phyloP scores from a whole-genome alignment of 352 stramenopile genomes.

The Saprolegnia diclina region DNA sequence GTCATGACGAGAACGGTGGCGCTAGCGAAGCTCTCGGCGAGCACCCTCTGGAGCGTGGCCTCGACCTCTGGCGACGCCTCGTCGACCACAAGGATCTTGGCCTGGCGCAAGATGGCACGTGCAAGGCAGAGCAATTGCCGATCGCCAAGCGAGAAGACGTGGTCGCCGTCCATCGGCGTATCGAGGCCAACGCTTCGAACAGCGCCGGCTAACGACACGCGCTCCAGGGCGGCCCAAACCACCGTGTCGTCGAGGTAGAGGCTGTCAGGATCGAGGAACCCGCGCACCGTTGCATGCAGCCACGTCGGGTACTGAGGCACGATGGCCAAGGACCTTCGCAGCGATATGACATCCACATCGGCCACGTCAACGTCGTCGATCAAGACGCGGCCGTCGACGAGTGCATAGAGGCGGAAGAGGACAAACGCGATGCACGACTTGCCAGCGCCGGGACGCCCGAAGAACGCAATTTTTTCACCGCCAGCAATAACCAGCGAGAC shows the following conservation, averaged over 20 bases:
- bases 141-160: conserved; percentile 24
- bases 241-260: conserved; percentile 29
- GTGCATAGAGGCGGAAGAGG: conserved; percentile 35
- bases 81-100: conserved; percentile 28
- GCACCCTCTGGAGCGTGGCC: conserved; percentile 6
- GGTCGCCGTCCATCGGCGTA: conserved; percentile 7
- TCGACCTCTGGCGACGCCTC: conserved; percentile 27
- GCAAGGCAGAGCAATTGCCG: conserved; percentile 25
- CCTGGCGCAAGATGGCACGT: conserved; percentile 17
- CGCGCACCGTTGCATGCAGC: conserved; percentile 75
- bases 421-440: conserved; percentile 26
- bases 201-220: conserved; percentile 55
- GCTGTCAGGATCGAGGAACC: conserved; percentile 82
- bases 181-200: conserved; percentile 32
- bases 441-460: conserved; percentile 27
- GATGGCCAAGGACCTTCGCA: conserved; percentile 63
- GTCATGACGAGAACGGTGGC: conserved; percentile 9
- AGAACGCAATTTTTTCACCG: conserved; percentile 25
- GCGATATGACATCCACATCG: conserved; percentile 42
- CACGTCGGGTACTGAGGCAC: conserved; percentile 36
- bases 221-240: conserved; percentile 31
- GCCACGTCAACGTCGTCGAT: conserved; percentile 83
- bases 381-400: conserved; percentile 45
- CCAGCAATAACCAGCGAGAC: conserved; percentile 44
- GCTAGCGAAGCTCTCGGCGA: conserved; percentile 2